These are phyloP conservation scores for Podila clonocystis DNA, from an alignment of 192 early-diverging fungal genomes.

Conservation along the genomic window DNA sequence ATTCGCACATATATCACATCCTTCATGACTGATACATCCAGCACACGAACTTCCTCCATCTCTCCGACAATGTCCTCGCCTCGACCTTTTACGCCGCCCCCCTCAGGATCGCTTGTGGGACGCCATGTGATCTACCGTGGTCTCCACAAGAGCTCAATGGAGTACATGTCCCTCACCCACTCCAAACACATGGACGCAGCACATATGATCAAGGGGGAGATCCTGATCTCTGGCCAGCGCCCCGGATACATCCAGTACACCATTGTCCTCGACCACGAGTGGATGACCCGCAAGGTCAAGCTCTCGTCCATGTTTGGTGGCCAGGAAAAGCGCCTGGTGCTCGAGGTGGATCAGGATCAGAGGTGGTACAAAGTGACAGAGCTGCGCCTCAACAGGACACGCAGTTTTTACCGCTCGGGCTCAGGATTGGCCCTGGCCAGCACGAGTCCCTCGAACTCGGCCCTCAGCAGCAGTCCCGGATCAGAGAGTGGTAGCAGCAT, in stretches of 20 bases:
- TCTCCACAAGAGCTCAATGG: slow-evolving; percentile 40
- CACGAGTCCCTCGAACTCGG: background rate
- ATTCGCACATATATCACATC: background rate
- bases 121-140: slow-evolving; percentile 42
- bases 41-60: slow-evolving; percentile 1
- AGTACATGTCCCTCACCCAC: slow-evolving; percentile 47
- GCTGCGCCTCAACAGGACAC: slow-evolving; percentile 26
- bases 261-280: slow-evolving; percentile 40
- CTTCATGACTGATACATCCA: slow-evolving; percentile 2
- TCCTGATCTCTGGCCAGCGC: slow-evolving; percentile 39
- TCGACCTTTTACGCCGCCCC: slow-evolving; percentile 29
- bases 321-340: slow-evolving; percentile 36
- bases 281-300: slow-evolving; percentile 47
- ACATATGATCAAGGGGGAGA: slow-evolving; percentile 48
- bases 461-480: slow-evolving; percentile 6
- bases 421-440: slow-evolving; percentile 27
- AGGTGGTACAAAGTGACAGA: slow-evolving; percentile 47
- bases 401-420: slow-evolving; percentile 41
- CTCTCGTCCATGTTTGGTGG: slow-evolving; percentile 38
- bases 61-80: slow-evolving; percentile 28
- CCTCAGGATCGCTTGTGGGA: slow-evolving; percentile 39
- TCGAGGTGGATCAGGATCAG: slow-evolving; percentile 48
- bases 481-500: slow-evolving; percentile 23
- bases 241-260: slow-evolving; percentile 46
- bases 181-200: slow-evolving; percentile 33